Base-by-base conservation (phyloP, 2,329 filamentous ascomycete genomes). In the Exophiala mesophila region DNA sequence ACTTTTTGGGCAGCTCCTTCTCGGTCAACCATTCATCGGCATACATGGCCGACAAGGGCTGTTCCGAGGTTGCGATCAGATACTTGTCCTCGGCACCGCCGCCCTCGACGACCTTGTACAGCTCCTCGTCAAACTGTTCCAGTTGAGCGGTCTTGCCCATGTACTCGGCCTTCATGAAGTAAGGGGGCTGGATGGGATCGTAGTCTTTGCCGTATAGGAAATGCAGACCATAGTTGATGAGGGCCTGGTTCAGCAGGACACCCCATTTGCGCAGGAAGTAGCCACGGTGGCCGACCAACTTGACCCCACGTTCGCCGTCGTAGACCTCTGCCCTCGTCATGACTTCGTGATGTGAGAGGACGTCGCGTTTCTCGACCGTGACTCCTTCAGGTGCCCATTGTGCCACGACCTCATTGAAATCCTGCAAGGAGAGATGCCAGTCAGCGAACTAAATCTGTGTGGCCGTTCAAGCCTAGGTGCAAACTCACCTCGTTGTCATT, bases 61-160 rank as follows among this genome's bases (percentile, higher is more conserved):
- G 92, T 65, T 98, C 92, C 19, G 85, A 92, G 45, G 88, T 95
- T 10, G 87, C 87, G 59, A 84, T 84, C 26, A 81, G 66, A 59
- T 81, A 82, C 70, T 96, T 96, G 69, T 97, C 92, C 37, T 85
- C 87, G 57, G 87, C 79, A 57, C 94, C 88, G 45, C 87, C 85
- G 62, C 85, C 84, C 54, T 90, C 81, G 17, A 75, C 75, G 41
- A 98, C 90, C 70, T 97, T 97, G 76, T 98, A 98, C 38, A 98
- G 73, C 66, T 97, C 90, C 64, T 97, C 92, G 60, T 98, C 92
- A 59, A 98, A 98, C 59, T 96, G 86, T 55, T 92, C 88, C 18
- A 98, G 80, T 68, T 98, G 92, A 2, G 92, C 92, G 0, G 92
- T 98, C 74, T 97, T 97, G 47, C 85, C 89, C 92, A 98, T 98